A percentile compares a stretch with the other conserved stretches of the same genome.
Evolutionary conservation across 352 stramenopile genomes (phyloP).

Genomic region (Globisporangium polare): DNA sequence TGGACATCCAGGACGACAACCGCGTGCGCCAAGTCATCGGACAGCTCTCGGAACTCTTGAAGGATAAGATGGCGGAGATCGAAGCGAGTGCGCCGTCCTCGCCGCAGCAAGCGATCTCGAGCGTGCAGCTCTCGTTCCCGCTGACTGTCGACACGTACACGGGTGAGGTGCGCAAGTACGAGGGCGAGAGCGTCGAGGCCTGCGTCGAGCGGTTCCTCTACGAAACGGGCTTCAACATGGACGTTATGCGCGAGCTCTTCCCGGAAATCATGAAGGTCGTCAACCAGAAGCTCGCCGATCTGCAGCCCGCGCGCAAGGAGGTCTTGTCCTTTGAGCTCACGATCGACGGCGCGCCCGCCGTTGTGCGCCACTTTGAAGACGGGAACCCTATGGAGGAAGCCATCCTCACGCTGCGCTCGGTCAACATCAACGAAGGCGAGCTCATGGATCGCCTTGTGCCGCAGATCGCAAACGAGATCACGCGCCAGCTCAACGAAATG

Average conservation of each 20-base stretch:
- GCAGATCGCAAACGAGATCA: conserved; percentile 61
- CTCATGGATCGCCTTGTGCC: conserved; percentile 50
- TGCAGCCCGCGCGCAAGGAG: conserved; percentile 50
- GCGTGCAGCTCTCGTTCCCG: conserved; percentile 57
- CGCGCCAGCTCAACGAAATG: conserved; percentile 31
- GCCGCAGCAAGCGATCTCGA: conserved; percentile 15
- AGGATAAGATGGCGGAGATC: conserved; percentile 56
- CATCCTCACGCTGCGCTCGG: conserved; percentile 34
- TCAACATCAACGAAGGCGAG: conserved; percentile 42
- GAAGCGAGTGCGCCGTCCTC: conserved; percentile 16
- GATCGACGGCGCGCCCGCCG: conserved; percentile 44
- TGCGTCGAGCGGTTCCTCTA: conserved; percentile 72
- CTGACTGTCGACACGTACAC: conserved; percentile 50
- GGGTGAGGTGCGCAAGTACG: conserved; percentile 54
- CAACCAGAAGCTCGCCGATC: conserved; percentile 50
- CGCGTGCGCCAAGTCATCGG: conserved; percentile 55
- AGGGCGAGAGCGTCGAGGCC: conserved; percentile 48
- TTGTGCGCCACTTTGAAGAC: conserved; percentile 63
- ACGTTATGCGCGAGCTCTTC: conserved; percentile 61
- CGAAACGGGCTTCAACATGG: conserved; percentile 44
- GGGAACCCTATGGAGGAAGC: conserved; percentile 58
- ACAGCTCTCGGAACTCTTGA: conserved; percentile 61
- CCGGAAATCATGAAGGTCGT: conserved; percentile 56
- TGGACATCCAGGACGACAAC: conserved; percentile 39
- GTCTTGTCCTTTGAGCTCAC: conserved; percentile 55